Conservation (phyloP, 2,329 filamentous ascomycete genomes). For the Claviceps digitariae region DNA sequence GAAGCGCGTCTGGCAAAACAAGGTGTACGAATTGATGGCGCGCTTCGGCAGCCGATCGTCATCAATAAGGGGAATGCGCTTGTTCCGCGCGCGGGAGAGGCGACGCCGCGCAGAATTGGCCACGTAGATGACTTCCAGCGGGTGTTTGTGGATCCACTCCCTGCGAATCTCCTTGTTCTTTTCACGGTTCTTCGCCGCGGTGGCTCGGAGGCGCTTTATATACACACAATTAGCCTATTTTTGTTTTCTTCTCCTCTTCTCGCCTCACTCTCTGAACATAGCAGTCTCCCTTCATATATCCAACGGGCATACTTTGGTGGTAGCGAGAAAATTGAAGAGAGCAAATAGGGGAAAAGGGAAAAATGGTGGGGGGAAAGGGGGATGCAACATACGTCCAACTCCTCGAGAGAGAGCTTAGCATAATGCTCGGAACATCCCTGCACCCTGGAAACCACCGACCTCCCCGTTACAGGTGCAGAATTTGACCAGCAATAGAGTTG, state of each 20-base stretch:
- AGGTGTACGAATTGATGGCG: slow-evolving; percentile 17
- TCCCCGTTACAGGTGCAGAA: too few relatives aligned
- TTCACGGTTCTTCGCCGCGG: slow-evolving; percentile 24
- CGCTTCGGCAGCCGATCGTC: slow-evolving; percentile 36
- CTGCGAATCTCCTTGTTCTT: slow-evolving; percentile 26
- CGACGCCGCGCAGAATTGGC: slow-evolving; percentile 34
- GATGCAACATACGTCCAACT: slow-evolving; percentile 28
- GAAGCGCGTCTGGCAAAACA: slow-evolving; percentile 27
- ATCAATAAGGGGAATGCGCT: slow-evolving; percentile 17
- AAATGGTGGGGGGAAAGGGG: neutral
- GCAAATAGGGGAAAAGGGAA: neutral
- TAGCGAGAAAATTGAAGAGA: neutral
- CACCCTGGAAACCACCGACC: slow-evolving; percentile 12
- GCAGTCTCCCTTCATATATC: neutral
- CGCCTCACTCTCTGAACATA: neutral
- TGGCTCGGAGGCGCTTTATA: slow-evolving; percentile 18
- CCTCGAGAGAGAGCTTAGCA: slow-evolving; percentile 25
- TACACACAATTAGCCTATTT: neutral
- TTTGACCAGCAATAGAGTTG: too few relatives aligned
- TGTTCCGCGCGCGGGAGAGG: slow-evolving; percentile 24
- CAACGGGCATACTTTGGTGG: neutral
- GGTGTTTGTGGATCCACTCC: slow-evolving; percentile 34
- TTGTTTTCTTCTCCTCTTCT: neutral
- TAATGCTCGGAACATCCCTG: slow-evolving; percentile 18
- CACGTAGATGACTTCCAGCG: slow-evolving; percentile 23